These are phyloP conservation scores for Plasmodium reichenowi DNA, from an alignment of 169 alveolate species.

Conservation along the genomic window DNA sequence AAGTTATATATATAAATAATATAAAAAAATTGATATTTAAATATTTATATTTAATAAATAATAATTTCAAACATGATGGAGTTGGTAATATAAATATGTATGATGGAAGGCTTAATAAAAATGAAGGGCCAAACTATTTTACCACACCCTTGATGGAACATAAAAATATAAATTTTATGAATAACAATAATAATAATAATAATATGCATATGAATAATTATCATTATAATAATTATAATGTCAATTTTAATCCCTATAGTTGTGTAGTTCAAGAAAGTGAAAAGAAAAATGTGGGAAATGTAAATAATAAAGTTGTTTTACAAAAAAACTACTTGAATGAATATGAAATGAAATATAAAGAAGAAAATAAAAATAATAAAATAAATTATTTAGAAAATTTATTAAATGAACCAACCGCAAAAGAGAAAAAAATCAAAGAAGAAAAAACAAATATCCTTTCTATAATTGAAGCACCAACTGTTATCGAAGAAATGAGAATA, in stretches of 20 bases:
- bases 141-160: background rate
- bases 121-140: background rate
- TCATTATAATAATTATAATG: background rate
- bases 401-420: conserved; percentile 73
- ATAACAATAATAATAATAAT: background rate
- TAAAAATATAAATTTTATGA: background rate
- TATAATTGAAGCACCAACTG: conserved; percentile 77
- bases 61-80: background rate
- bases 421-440: conserved; percentile 66
- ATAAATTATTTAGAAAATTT: conserved; percentile 54
- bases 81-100: background rate
- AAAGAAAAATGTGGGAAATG: conserved; percentile 15
- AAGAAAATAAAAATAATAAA: conserved; percentile 32
- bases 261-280: conserved; percentile 51
- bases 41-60: conserved; percentile 24
- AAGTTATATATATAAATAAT: conserved; percentile 45
- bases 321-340: background rate
- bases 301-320: background rate
- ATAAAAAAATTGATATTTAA: conserved; percentile 34
- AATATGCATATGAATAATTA: background rate
- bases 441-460: conserved; percentile 75
- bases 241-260: conserved; percentile 1
- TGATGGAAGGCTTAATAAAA: conserved; percentile 6
- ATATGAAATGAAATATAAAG: conserved; percentile 14
- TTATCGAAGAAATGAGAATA: conserved; percentile 78